Evolutionary conservation across 179 eudicot genomes (phyloP), one percentile per base, ranked within the genome.

Genomic region (Spergularia azorica): DNA sequence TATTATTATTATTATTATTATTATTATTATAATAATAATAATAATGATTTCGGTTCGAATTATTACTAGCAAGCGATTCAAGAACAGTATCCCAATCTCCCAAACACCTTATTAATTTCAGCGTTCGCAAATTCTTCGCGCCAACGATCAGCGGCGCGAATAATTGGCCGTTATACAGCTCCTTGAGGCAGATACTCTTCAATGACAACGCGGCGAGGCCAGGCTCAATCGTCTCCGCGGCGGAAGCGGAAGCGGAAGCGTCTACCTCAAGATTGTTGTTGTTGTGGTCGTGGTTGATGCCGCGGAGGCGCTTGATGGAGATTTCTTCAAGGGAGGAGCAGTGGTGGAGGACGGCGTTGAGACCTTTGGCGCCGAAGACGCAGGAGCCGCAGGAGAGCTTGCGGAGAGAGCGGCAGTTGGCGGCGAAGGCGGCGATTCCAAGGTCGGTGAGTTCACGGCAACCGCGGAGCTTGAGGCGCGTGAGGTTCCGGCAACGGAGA

Each of bases 51-150:
- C 32, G 32, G 32, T 26, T 26, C 32, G 32, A 26, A 26, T 48
- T 83, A 16, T 79, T 62, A 63, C 57, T 70, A 4, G 92, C 84
- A 36, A 91, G 83, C 59, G 79, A 64, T 71, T 86, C 89, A 71
- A 93, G 78, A 74, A 91, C 83, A 77, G 78, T 87, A 81, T 93
- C 97, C 97, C 97, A 93, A 80, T 91, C 97, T 3, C 96, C 97
- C 52, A 89, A 84, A 80, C 96, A 91, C 71, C 96, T 70, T 50
- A 88, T 85, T 82, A 93, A 77, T 70, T 90, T 91, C 81, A 93
- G 67, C 1, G 89, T 79, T 65, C 68, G 84, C 63, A 93, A 79
- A 77, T 89, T 91, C 80, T 91, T 90, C 0, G 93, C 76, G 21
- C 93, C 93, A 5, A 85, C 80, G 68, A 93, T 87, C 54, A 93